Evolutionary conservation across 805 yeast species (phyloP).

Genomic region (Yarrowia osloensis): DNA sequence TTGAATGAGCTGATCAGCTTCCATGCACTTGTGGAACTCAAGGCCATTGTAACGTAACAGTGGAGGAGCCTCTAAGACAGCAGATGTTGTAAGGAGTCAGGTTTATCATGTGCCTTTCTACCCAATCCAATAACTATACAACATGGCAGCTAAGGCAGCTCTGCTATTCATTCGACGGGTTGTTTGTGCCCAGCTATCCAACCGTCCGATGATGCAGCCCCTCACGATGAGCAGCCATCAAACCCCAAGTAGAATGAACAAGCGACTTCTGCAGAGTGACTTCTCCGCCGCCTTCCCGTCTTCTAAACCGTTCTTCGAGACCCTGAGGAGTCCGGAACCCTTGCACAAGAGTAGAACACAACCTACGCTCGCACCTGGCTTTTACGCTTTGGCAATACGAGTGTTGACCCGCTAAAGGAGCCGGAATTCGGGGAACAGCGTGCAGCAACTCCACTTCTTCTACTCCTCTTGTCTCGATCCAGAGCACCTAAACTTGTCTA

Average conservation of each 20-base stretch:
- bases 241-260: neutral
- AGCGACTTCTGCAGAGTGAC: neutral
- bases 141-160: neutral
- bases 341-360: neutral
- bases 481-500: no score
- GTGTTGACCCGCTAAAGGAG: neutral
- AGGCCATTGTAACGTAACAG: neutral
- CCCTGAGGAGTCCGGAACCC: neutral
- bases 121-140: neutral
- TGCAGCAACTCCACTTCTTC: neutral
- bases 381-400: neutral
- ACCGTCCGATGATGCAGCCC: neutral
- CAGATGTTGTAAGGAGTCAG: no score
- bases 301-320: neutral
- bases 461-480: no score
- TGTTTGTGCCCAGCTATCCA: no score
- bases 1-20: neutral
- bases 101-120: neutral
- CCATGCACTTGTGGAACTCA: neutral
- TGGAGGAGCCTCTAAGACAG: no score
- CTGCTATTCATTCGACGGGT: neutral
- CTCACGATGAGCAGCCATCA: neutral
- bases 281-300: neutral
- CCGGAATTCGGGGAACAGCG: neutral
- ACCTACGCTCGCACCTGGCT: neutral